These are phyloP conservation scores for Pleurotus cornucopiae DNA, from an alignment of 768 basidiomycete genomes.

Conservation along the genomic window DNA sequence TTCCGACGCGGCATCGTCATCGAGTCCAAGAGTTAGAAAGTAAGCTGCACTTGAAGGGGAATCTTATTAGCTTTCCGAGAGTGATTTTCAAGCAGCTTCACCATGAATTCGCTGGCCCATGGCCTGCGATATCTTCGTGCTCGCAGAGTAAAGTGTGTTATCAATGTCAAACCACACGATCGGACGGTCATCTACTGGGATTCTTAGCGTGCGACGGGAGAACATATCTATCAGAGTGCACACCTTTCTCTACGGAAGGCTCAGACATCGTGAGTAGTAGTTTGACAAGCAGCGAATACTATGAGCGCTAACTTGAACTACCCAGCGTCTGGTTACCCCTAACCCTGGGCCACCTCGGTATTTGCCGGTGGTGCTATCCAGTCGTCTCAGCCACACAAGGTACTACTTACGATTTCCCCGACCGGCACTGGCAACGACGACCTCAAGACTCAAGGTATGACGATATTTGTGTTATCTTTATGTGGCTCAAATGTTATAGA, in stretches of 20 bases:
- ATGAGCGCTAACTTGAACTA: not conserved
- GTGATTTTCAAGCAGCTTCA: conserved; percentile 16
- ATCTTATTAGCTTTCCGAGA: not conserved
- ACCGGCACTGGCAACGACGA: conserved; percentile 46
- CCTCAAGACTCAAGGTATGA: conserved; percentile 47
- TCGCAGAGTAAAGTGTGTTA: conserved; percentile 82
- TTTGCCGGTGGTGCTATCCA: conserved; percentile 7
- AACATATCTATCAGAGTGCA: not conserved
- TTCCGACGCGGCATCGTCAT: conserved; percentile 61
- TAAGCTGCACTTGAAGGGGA: conserved; percentile 45
- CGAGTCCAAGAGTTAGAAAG: conserved; percentile 67
- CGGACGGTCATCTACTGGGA: conserved; percentile 42
- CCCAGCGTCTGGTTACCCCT: not conserved
- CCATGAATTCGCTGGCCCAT: conserved; percentile 82
- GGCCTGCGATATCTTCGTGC: conserved; percentile 65
- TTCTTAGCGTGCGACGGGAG: not conserved
- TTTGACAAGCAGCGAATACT: not conserved
- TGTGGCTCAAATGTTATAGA: conserved; percentile 5
- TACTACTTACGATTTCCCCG: conserved; percentile 6
- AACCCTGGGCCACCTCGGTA: conserved; percentile 5
- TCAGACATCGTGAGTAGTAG: not conserved
- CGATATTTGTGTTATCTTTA: conserved; percentile 9
- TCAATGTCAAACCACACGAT: conserved; percentile 85
- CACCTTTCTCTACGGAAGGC: not conserved
- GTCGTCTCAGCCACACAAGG: conserved; percentile 6